Percentiles rank a stretch among this genome's conserved stretches.
These are phyloP conservation scores for Aspergillus saccharolyticus DNA, from an alignment of 495 filamentous ascomycete species.

Conservation along the genomic window DNA sequence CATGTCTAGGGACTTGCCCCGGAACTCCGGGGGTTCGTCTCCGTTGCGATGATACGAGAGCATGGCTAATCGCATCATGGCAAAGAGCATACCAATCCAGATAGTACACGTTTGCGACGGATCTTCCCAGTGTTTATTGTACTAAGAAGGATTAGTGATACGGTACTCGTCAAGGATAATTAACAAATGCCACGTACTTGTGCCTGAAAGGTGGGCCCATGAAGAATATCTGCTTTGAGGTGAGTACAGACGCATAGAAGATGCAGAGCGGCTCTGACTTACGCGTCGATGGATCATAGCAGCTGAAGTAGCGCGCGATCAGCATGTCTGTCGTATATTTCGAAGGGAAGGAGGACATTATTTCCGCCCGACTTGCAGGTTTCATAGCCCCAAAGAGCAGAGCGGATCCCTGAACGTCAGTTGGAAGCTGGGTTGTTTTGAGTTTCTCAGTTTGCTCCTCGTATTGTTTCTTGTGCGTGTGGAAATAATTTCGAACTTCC, in stretches of 20 bases:
- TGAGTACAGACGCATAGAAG: slow-evolving; percentile 28
- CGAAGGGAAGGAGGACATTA: slow-evolving; percentile 73
- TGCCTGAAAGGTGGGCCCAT: slow-evolving; percentile 79
- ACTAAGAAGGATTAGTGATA: slow-evolving; percentile 35
- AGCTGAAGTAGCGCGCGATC: slow-evolving; percentile 67
- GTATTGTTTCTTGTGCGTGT: slow-evolving; percentile 61
- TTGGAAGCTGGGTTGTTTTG: slow-evolving; percentile 55
- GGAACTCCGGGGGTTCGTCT: slow-evolving; percentile 84
- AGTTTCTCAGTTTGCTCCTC: slow-evolving; percentile 60
- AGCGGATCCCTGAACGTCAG: slow-evolving; percentile 56
- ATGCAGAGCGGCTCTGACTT: slow-evolving; percentile 20
- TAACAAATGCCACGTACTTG: slow-evolving; percentile 31
- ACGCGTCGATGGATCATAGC: slow-evolving; percentile 68
- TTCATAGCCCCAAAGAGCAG: slow-evolving; percentile 70
- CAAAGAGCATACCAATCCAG: slow-evolving; percentile 86
- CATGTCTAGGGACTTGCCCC: slow-evolving; percentile 65
- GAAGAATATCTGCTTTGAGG: slow-evolving; percentile 63
- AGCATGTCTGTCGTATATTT: slow-evolving; percentile 78
- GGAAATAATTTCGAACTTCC: slow-evolving; percentile 89
- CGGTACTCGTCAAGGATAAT: background rate
- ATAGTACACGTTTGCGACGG: slow-evolving; percentile 73
- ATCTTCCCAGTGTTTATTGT: slow-evolving; percentile 84
- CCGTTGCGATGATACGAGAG: slow-evolving; percentile 85
- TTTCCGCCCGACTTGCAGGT: slow-evolving; percentile 64
- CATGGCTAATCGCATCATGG: slow-evolving; percentile 85